Base-by-base conservation (phyloP, 2,329 filamentous ascomycete genomes). In the Beauveria caledonica region DNA sequence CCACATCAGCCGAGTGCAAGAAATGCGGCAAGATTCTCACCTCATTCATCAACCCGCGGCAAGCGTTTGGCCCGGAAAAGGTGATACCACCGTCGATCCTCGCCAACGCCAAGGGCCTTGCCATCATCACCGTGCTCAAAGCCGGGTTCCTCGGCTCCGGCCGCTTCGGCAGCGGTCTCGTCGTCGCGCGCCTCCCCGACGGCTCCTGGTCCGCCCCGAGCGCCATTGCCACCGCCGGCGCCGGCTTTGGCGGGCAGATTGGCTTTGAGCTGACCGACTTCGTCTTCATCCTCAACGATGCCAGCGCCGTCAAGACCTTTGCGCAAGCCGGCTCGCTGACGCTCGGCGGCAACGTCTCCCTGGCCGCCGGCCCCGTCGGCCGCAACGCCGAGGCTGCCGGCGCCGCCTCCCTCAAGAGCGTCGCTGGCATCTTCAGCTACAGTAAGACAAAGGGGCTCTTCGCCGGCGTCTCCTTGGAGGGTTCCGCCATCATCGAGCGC, bases 371-470 rank as follows among this genome's bases (percentile, higher is more conserved):
- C 1, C 94, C 94, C 0, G 84, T 99, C 27, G 94, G 94, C 59
- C 85, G 94, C 68, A 97, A 97, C 74, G 94, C 93, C 50, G 94
- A 99, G 75, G 94, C 94, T 13, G 93, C 94, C 40, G 94, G 94
- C 64, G 93, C 92, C 15, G 94, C 94, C 8, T 96, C 90, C 66
- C 80, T 96, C 64, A 93, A 86, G 78, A 87, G 91, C 64, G 88
- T 97, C 9, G 89, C 92, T 0, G 94, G 90, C 58, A 87, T 99
- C 54, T 99, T 99, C 79, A 90, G 90, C 69, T 99, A 99, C 80
- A 94, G 89, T 72, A 97, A 97, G 77, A 99, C 94, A 13, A 97
- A 97, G 78, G 94, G 94, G 21, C 78, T 99, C 36, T 99, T 99
- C 68, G 94, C 94, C 5, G 94, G 94, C 70, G 92, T 99, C 52